Percentiles rank a stretch among this genome's conserved stretches.
Evolutionary conservation across 148 eudicot species (phyloP).

Genomic region (Fagopyrum tataricum): DNA sequence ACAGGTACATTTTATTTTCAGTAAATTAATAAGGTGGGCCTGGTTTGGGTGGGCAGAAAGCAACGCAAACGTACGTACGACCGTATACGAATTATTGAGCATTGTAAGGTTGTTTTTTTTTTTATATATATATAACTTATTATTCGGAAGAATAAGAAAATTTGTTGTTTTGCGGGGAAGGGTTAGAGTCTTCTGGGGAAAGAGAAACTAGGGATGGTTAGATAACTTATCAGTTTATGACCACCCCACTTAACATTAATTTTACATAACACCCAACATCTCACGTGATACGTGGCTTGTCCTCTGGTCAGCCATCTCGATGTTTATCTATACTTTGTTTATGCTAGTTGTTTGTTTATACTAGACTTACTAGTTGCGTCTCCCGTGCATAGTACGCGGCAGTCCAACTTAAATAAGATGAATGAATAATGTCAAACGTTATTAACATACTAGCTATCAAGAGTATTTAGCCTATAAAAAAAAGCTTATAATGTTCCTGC

Average conservation of each 20-base stretch:
- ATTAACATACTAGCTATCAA: no score
- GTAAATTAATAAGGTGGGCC: background rate
- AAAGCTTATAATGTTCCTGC: no score
- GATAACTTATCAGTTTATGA: background rate
- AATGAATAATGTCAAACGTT: no score
- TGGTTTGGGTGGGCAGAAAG: conserved; percentile 1
- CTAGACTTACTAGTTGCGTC: no score
- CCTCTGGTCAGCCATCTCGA: no score
- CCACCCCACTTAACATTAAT: background rate
- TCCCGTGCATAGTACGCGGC: no score
- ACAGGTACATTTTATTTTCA: no score
- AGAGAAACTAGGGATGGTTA: background rate
- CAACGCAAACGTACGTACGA: conserved; percentile 6
- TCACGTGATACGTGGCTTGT: background rate
- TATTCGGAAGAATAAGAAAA: background rate
- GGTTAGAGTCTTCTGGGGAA: conserved; percentile 5
- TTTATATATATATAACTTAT: background rate
- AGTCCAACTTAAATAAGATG: no score
- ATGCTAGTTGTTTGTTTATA: no score
- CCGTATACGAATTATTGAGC: background rate
- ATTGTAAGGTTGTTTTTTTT: background rate
- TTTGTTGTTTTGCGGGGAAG: background rate
- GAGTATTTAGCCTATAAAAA: no score
- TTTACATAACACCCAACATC: background rate
- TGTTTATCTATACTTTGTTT: no score